Evolutionary conservation across 2,329 filamentous ascomycete species (phyloP).

Genomic region (Fusarium drepaniforme): DNA sequence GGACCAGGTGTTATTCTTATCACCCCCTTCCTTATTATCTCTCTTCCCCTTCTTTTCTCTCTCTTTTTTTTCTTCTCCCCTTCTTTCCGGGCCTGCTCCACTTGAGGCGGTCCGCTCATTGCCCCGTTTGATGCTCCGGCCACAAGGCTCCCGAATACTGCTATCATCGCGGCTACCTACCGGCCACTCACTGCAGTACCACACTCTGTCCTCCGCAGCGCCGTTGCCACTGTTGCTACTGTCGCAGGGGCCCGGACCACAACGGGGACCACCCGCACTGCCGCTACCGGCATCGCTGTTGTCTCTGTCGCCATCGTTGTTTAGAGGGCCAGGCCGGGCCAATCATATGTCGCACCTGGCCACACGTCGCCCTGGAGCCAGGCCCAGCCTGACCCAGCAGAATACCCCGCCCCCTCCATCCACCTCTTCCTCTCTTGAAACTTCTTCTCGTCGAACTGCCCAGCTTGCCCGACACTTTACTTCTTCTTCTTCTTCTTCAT

Average conservation of each 20-base stretch:
- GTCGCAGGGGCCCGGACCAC: slow-evolving; percentile 6
- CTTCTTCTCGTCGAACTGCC: slow-evolving; percentile 63
- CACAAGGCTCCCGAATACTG: slow-evolving; percentile 30
- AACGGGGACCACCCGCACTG: slow-evolving; percentile 12
- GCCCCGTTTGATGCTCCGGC: slow-evolving; percentile 37
- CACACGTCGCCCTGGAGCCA: slow-evolving; percentile 41
- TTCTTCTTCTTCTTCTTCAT: slow-evolving; percentile 34
- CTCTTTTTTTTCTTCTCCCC: slow-evolving; percentile 15
- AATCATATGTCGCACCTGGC: slow-evolving; percentile 41
- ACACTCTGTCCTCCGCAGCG: slow-evolving; percentile 7
- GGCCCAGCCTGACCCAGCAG: slow-evolving; percentile 36
- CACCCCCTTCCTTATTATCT: slow-evolving; percentile 17
- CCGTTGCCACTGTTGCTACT: slow-evolving; percentile 14
- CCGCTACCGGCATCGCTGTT: neutral
- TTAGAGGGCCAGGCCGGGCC: slow-evolving; percentile 37
- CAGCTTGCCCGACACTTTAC: slow-evolving; percentile 69
- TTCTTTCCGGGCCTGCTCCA: slow-evolving; percentile 44
- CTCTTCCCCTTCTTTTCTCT: slow-evolving; percentile 11
- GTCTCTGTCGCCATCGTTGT: slow-evolving; percentile 15
- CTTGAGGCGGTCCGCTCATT: slow-evolving; percentile 29
- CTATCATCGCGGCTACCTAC: slow-evolving; percentile 29
- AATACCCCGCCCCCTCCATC: slow-evolving; percentile 56
- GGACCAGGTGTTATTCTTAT: slow-evolving; percentile 24
- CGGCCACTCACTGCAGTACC: slow-evolving; percentile 13
- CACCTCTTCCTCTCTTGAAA: slow-evolving; percentile 50